Conservation (phyloP, 768 basidiomycete genomes). For the Tricholoma hemisulphureum region DNA sequence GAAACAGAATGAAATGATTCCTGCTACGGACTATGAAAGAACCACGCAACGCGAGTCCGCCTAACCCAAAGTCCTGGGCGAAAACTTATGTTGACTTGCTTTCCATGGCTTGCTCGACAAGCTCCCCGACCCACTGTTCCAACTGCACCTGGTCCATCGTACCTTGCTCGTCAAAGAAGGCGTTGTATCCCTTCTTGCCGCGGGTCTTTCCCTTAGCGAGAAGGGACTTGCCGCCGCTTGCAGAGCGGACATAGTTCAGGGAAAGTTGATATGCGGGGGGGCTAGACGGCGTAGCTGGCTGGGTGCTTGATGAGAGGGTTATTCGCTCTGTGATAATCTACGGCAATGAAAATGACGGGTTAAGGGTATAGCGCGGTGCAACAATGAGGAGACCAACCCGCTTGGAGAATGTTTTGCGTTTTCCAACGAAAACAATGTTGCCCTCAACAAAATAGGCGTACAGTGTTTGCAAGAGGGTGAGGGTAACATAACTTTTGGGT, state of each 20-base stretch:
- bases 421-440: slow-evolving; percentile 82
- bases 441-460: slow-evolving; percentile 89
- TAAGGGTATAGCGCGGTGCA: slow-evolving; percentile 22
- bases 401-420: slow-evolving; percentile 86
- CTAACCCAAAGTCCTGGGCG: neutral
- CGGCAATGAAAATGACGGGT: slow-evolving; percentile 41
- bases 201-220: slow-evolving; percentile 67
- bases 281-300: slow-evolving; percentile 49
- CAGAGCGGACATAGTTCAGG: slow-evolving; percentile 72
- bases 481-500: slow-evolving; percentile 63
- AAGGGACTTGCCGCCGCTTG: slow-evolving; percentile 83
- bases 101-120: slow-evolving; percentile 74
- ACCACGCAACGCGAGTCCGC: neutral
- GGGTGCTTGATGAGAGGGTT: slow-evolving; percentile 69
- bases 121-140: slow-evolving; percentile 73
- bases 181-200: slow-evolving; percentile 56
- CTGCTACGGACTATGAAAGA: neutral
- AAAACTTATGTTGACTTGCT: slow-evolving; percentile 45
- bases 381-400: slow-evolving; percentile 48
- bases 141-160: slow-evolving; percentile 74
- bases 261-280: slow-evolving; percentile 69
- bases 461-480: slow-evolving; percentile 70
- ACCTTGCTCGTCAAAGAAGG: slow-evolving; percentile 81
- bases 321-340: slow-evolving; percentile 92
- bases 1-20: neutral